phyloP scores from a whole-genome alignment of 768 basidiomycete species.

The Myochromella boudieri region DNA sequence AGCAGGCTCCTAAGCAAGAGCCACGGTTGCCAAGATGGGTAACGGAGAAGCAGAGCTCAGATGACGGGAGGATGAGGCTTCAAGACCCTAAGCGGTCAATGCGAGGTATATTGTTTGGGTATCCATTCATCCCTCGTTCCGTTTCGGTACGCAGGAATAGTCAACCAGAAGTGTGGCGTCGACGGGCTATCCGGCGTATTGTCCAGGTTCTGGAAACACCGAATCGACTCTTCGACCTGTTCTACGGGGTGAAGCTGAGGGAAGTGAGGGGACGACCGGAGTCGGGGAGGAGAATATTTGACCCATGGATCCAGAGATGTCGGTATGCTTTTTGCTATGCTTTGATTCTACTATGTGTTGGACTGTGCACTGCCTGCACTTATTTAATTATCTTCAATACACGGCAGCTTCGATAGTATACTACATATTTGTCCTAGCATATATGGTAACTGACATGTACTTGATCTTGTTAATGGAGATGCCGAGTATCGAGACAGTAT shows the following conservation, averaged over 20 bases:
- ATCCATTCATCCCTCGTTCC: conserved; percentile 61
- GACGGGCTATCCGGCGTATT: conserved; percentile 17
- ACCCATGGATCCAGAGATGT: conserved; percentile 61
- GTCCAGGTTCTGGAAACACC: conserved; percentile 40
- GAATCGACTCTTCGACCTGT: conserved; percentile 41
- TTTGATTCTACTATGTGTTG: conserved; percentile 41
- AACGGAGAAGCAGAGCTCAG: conserved; percentile 42
- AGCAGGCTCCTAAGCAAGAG: conserved; percentile 13
- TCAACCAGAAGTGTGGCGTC: conserved; percentile 19
- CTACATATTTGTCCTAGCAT: too few relatives aligned
- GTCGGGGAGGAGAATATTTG: conserved; percentile 46
- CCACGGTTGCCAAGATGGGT: conserved; percentile 42
- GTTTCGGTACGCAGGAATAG: conserved; percentile 25
- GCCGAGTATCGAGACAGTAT: neutral
- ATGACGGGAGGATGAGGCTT: conserved; percentile 40
- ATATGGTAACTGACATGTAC: too few relatives aligned
- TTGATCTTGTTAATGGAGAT: neutral
- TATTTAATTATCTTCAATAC: conserved; percentile 46
- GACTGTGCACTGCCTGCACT: conserved; percentile 35
- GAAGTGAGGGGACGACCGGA: conserved; percentile 46
- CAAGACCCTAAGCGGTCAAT: conserved; percentile 44
- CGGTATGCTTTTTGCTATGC: conserved; percentile 56
- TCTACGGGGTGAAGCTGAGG: conserved; percentile 42
- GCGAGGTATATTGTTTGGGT: conserved; percentile 51
- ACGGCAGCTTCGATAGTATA: conserved; percentile 25